Base-by-base conservation (phyloP, 192 early-diverging fungal species). In the Coemansia sp. region DNA sequence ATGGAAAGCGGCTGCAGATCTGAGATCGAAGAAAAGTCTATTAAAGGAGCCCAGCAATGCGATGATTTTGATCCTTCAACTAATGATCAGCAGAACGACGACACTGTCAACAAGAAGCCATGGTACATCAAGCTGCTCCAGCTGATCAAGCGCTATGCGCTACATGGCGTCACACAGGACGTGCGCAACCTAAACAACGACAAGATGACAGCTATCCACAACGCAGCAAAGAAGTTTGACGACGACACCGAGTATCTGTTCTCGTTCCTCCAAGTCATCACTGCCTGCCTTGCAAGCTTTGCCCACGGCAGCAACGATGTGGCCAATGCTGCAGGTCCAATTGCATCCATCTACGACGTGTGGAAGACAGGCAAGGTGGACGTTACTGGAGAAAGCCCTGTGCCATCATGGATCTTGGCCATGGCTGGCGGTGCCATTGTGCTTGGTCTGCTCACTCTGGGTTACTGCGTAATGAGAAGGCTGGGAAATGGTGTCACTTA, bases 271-370 rank as follows among this genome's bases (percentile, higher is more conserved):
- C 92, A 93, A 67, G 81, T 92, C 62, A 73, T 89, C 57, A 93
- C 92, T 5, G 89, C 90, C 14, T 85, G 88, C 61, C 87, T 92
- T 32, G 88, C 92, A 25, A 92, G 91, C 62, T 93, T 93, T 74
- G 84, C 89, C 18, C 92, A 94, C 78, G 90, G 92, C 49, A 86
- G 87, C 59, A 94, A 94, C 82, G 91, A 94, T 76, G 89, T 93
- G 23, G 85, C 91, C 65, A 93, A 94, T 67, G 92, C 92, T 23
- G 86, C 91, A 52, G 91, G 92, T 51, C 92, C 92, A 19, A 67
- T 93, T 27, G 74, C 92, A 2, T 76, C 88, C 34, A 90, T 93
- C 49, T 93, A 85, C 69, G 71, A 83, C 58, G 83, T 90, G 58
- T 94, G 91, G 88, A 57, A 76, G 50, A 76, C 64, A 12, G 82